Conservation (phyloP, 441 rosid genomes). For the Adansonia madagascariensis region DNA sequence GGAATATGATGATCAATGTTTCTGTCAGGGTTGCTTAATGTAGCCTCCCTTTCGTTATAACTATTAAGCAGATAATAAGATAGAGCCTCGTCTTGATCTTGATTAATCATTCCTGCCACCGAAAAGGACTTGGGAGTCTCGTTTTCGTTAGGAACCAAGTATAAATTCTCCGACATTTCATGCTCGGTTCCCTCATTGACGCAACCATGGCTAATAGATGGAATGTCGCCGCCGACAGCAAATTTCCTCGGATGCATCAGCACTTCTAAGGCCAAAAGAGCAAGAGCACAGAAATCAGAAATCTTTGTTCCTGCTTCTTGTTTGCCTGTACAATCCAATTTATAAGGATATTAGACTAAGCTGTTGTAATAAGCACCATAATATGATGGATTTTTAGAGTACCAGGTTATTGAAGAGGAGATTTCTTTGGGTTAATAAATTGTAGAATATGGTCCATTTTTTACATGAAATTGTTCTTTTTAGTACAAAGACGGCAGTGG, state of each 20-base stretch:
- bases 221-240: neutral
- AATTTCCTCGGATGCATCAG: neutral
- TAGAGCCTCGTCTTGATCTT: neutral
- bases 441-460: neutral
- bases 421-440: neutral
- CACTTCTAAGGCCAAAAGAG: slow-evolving; percentile 7
- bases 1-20: neutral
- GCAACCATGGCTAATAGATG: neutral
- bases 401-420: neutral
- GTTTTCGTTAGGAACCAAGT: slow-evolving; percentile 4
- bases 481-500: too few species aligned
- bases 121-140: neutral
- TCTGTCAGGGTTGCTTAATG: neutral
- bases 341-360: neutral
- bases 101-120: neutral
- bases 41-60: neutral
- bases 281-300: slow-evolving; percentile 18
- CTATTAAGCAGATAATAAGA: neutral
- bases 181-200: neutral
- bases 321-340: slow-evolving; percentile 11
- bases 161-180: slow-evolving; percentile 6
- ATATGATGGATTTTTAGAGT: neutral
- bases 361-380: neutral
- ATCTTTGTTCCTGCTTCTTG: slow-evolving; percentile 22
- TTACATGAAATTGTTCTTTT: too few species aligned